A percentile compares a stretch with the other conserved stretches of the same genome.
These are phyloP conservation scores for Aspergillus pseudotamarii DNA, from an alignment of 2,329 filamentous ascomycete species.

Conservation along the genomic window DNA sequence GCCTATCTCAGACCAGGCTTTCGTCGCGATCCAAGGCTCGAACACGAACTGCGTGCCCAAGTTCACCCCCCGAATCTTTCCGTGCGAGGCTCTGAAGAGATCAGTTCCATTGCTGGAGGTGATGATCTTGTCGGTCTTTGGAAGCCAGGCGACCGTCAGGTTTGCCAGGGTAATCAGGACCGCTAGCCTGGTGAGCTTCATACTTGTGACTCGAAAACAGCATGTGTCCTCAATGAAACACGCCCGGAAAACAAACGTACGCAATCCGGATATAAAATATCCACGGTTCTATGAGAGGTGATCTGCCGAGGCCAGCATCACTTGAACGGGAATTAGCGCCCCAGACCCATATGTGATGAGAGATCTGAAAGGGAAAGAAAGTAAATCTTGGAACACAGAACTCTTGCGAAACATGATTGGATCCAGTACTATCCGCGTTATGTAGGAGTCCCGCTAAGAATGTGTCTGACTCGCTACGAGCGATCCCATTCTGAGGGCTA, in stretches of 20 bases:
- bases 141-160: constrained; percentile 27
- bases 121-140: constrained; percentile 29
- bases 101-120: constrained; percentile 26
- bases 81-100: constrained; percentile 23
- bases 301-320: not conserved
- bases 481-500: not conserved
- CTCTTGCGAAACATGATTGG: not conserved
- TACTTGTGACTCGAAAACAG: not conserved
- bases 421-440: not conserved
- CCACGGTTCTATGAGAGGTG: not conserved
- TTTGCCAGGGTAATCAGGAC: not conserved
- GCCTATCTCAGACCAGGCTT: constrained; percentile 53
- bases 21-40: constrained; percentile 57
- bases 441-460: not conserved
- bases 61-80: constrained; percentile 60
- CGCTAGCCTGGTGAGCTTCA: not conserved
- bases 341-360: not conserved
- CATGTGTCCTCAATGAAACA: not conserved
- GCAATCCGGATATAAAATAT: not conserved
- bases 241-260: not conserved
- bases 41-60: constrained; percentile 56
- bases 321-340: not conserved
- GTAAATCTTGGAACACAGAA: not conserved
- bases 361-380: not conserved
- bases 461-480: not conserved